Base-by-base conservation (phyloP, 768 basidiomycete species). In the Lentinula sp. region DNA sequence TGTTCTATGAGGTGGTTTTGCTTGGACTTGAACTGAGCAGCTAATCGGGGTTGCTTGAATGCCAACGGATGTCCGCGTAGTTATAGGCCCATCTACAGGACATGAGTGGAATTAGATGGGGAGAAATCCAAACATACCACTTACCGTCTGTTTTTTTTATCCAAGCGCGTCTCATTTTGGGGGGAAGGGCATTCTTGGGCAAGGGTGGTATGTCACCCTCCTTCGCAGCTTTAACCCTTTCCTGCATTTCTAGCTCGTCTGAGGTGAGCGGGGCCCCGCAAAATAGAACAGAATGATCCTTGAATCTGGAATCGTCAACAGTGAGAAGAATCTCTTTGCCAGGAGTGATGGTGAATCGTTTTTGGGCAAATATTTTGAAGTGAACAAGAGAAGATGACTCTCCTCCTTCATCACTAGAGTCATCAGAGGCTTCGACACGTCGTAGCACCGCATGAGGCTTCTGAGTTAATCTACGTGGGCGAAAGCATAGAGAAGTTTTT, bases 241-340 rank as follows among this genome's bases (percentile, higher is more conserved):
- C 72, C 62, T 81, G 78, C 16, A 73, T 72, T 50, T 78, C 77
- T 13, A 73, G 73, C 20, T 68, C 68, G 36, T 74, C 72, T 57
- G 70, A 66, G 41, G 68, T 72, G 41, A 66, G 53, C 5, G 81
- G 63, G 72, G 82, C 79, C 15, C 80, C 86, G 65, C 85, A 84
- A 64, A 89, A 77, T 43, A 86, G 69, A 65, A 88, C 77, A 1
- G 85, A 73, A 61, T 77, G 78, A 61, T 86, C 85, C 61, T 81
- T 79, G 71, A 83, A 81, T 12, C 73, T 67, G 43, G 81, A 82
- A 64, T 85, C 79, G 33, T 74, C 79, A 37, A 89, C 74, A 6
- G 85, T 79, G 58, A 90, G 77, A 51, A 88, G 76, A 56, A 90
- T 82, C 72, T 86, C 85, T 71, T 87, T 87, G 61, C 87, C 87